These are phyloP conservation scores for Escovopsis weberi DNA, from an alignment of 2,329 filamentous ascomycete species.

Conservation along the genomic window DNA sequence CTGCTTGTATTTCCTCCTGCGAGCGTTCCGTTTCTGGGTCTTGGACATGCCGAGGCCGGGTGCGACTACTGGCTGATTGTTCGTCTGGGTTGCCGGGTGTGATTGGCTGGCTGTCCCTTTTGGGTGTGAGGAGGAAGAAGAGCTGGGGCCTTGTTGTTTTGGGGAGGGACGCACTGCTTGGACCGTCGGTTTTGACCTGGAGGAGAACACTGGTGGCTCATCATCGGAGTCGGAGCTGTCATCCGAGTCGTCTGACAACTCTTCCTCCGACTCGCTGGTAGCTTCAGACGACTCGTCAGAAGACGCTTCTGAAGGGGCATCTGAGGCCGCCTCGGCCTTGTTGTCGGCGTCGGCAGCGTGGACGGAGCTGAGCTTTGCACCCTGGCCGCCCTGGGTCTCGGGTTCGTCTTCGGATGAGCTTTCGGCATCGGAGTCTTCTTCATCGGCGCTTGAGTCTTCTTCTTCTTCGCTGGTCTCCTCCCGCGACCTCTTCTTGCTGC, in stretches of 20 bases:
- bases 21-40: constrained; percentile 38
- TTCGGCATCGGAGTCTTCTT: neutral
- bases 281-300: constrained; percentile 4
- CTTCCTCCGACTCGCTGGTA: constrained; percentile 8
- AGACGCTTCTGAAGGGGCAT: constrained; percentile 3
- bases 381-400: neutral
- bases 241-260: constrained; percentile 1
- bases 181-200: constrained; percentile 11
- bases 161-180: constrained; percentile 1
- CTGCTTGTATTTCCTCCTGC: constrained; percentile 26
- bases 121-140: neutral
- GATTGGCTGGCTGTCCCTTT: neutral
- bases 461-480: too few species aligned
- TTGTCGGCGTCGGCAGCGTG: neutral
- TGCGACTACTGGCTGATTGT: constrained; percentile 1
- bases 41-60: constrained; percentile 23
- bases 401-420: constrained; percentile 7
- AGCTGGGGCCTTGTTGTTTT: neutral
- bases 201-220: constrained; percentile 23
- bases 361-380: neutral
- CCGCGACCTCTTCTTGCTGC: neutral
- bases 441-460: too few species aligned
- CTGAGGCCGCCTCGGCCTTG: neutral
- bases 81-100: constrained; percentile 1
- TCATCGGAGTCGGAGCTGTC: constrained; percentile 5